These are phyloP conservation scores for Cutaneotrichosporon daszewskae DNA, from an alignment of 1,284 basidiomycete genomes.

Conservation along the genomic window DNA sequence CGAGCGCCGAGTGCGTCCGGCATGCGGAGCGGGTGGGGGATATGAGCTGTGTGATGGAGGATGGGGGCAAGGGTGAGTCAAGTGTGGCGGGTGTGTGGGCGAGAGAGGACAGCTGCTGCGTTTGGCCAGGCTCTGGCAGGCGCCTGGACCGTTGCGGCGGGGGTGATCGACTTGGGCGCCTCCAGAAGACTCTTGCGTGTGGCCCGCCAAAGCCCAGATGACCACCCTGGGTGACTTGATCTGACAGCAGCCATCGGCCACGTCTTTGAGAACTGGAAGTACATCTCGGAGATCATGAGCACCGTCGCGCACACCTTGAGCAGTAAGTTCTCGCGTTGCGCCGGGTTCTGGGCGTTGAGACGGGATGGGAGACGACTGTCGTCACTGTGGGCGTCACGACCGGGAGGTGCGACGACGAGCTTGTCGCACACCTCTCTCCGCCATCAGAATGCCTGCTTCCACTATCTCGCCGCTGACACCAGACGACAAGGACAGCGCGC, in stretches of 20 bases:
- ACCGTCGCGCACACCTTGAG: too few species aligned
- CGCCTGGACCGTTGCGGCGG: background rate
- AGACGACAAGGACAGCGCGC: too few species aligned
- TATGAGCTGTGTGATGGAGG: slow-evolving; percentile 47
- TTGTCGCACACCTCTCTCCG: too few species aligned
- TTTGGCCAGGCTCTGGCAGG: background rate
- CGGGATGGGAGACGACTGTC: too few species aligned
- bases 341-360: too few species aligned
- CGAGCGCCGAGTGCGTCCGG: slow-evolving; percentile 32
- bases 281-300: slow-evolving; percentile 44
- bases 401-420: too few species aligned
- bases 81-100: background rate
- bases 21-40: slow-evolving; percentile 42
- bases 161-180: background rate
- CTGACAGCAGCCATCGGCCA: slow-evolving; percentile 35
- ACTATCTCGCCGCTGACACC: too few species aligned
- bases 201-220: background rate
- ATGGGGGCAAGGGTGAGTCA: slow-evolving; percentile 45
- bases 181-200: too few species aligned
- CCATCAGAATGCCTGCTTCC: too few species aligned
- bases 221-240: too few species aligned
- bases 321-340: too few species aligned
- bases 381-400: too few species aligned
- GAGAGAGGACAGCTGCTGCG: background rate
- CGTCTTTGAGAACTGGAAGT: slow-evolving; percentile 45